Evolutionary conservation across 129 eudicot species (phyloP).

Genomic region (Tagetes patula): DNA sequence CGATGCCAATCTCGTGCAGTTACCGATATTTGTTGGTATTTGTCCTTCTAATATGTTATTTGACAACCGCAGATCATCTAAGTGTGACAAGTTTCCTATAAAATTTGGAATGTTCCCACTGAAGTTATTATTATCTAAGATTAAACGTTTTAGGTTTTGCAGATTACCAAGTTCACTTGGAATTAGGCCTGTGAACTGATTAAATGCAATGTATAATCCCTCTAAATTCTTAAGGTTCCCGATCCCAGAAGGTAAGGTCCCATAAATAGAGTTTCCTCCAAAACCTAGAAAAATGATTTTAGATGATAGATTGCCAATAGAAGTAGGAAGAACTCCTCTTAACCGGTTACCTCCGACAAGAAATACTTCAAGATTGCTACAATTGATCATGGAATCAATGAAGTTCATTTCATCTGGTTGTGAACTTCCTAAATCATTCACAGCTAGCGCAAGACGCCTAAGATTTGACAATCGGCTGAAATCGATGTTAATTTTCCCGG

Average conservation of each 20-base stretch:
- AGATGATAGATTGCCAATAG: slow-evolving; percentile 40
- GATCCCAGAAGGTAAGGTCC: slow-evolving; percentile 22
- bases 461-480: slow-evolving; percentile 24
- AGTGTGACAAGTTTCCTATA: slow-evolving; percentile 30
- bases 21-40: slow-evolving; percentile 36
- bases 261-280: slow-evolving; percentile 5
- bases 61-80: slow-evolving; percentile 7
- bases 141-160: slow-evolving; percentile 12
- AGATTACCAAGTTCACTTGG: slow-evolving; percentile 41
- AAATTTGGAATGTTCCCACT: slow-evolving; percentile 34
- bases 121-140: slow-evolving; percentile 23
- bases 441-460: not conserved
- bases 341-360: slow-evolving; percentile 23
- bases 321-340: slow-evolving; percentile 37
- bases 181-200: slow-evolving; percentile 39
- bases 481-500: slow-evolving; percentile 35
- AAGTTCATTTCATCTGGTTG: slow-evolving; percentile 38
- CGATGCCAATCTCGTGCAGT: slow-evolving; percentile 14
- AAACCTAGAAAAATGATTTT: slow-evolving; percentile 11
- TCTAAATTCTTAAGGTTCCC: slow-evolving; percentile 32
- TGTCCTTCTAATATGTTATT: slow-evolving; percentile 25
- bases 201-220: not conserved
- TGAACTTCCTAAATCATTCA: slow-evolving; percentile 33
- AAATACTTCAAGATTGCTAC: slow-evolving; percentile 22
- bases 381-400: slow-evolving; percentile 37